phyloP scores from a whole-genome alignment of 441 rosid species.

The Jatropha podagrica region DNA sequence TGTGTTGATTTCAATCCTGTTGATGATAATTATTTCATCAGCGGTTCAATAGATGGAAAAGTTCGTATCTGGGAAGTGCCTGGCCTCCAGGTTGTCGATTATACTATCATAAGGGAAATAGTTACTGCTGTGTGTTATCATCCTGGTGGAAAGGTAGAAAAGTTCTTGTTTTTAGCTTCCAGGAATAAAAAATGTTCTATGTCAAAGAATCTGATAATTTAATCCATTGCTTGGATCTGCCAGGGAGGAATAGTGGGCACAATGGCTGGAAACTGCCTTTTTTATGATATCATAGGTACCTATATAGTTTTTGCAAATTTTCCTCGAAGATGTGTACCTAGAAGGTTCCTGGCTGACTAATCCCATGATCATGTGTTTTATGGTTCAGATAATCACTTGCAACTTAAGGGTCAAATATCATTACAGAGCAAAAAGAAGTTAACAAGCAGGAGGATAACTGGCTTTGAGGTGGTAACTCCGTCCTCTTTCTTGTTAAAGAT shows the following conservation, averaged over 20 bases:
- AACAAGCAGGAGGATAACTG: conserved; percentile 69
- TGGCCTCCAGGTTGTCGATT: conserved; percentile 73
- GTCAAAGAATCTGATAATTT: neutral
- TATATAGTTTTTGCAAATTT: too few relatives aligned
- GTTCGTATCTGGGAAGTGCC: conserved; percentile 85
- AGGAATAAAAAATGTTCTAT: neutral
- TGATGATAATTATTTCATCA: conserved; percentile 80
- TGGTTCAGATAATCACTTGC: conserved; percentile 66
- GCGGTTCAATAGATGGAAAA: conserved; percentile 97
- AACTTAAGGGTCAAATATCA: conserved; percentile 65
- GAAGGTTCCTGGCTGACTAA: conserved; percentile 13
- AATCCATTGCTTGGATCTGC: conserved; percentile 18
- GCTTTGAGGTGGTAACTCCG: conserved; percentile 64
- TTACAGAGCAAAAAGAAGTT: conserved; percentile 78
- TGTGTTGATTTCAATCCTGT: conserved; percentile 87
- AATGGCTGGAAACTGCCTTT: conserved; percentile 68
- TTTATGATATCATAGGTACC: conserved; percentile 70
- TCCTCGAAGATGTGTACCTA: too few relatives aligned
- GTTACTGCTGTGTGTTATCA: conserved; percentile 89
- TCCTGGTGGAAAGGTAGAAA: conserved; percentile 77
- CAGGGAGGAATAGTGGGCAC: conserved; percentile 90
- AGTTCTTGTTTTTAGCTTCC: conserved; percentile 16
- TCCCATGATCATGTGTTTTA: conserved; percentile 6
- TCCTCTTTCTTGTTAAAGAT: conserved; percentile 9
- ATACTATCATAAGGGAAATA: conserved; percentile 72